A percentile compares a stretch with the other conserved stretches of the same genome.
Conservation (phyloP, 768 basidiomycete species). For the Dictyophora rubrovolvata region DNA sequence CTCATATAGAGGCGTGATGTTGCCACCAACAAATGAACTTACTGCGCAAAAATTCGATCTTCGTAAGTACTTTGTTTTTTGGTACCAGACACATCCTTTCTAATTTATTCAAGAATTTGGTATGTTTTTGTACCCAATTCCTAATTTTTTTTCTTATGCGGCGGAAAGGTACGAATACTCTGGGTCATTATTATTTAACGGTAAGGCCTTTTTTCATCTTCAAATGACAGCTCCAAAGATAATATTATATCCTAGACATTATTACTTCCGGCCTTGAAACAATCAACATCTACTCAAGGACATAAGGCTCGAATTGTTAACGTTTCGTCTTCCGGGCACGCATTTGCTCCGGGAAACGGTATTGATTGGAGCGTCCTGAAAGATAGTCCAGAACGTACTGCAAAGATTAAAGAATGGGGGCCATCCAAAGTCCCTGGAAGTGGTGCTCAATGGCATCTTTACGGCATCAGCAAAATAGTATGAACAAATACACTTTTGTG, state of each 20-base stretch:
- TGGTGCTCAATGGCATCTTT: background rate
- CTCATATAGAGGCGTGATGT: constrained; percentile 23
- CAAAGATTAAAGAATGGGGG: background rate
- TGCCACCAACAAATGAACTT: constrained; percentile 18
- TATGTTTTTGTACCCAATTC: background rate
- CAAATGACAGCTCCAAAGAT: constrained; percentile 15
- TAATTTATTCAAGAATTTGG: background rate
- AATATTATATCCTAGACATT: constrained; percentile 36
- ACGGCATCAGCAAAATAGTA: background rate
- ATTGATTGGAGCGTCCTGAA: constrained; percentile 32
- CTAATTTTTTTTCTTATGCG: background rate
- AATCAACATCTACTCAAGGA: constrained; percentile 13
- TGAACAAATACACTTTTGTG: background rate
- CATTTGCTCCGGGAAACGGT: constrained; percentile 1
- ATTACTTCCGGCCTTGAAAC: constrained; percentile 31
- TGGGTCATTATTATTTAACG: constrained; percentile 18
- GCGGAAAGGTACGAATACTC: constrained; percentile 23
- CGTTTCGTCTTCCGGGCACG: constrained; percentile 25
- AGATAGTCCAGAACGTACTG: constrained; percentile 25
- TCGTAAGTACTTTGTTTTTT: constrained; percentile 6
- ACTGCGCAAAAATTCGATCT: constrained; percentile 32
- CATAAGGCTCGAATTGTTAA: constrained; percentile 30
- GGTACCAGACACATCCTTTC: background rate
- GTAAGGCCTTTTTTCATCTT: background rate
- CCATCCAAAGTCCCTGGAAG: background rate